These are phyloP conservation scores for Uronychia setigera DNA, from an alignment of 73 alveolate genomes.

Conservation along the genomic window DNA sequence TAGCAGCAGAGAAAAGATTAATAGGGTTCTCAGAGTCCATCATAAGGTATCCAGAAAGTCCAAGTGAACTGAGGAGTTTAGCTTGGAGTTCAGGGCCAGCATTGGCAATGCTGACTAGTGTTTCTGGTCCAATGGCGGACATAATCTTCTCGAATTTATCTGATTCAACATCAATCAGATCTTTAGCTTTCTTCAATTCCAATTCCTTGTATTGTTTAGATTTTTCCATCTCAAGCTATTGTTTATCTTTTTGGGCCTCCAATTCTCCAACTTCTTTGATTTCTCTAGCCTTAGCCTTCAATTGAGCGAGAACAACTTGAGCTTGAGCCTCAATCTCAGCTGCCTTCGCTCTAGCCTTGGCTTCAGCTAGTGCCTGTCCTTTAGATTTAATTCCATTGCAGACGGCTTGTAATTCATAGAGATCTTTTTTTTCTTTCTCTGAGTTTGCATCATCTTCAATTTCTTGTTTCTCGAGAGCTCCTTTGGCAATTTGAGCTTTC, in stretches of 20 bases:
- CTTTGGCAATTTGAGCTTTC: constrained; percentile 70
- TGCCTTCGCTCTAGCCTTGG: constrained; percentile 63
- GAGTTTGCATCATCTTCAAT: constrained; percentile 12
- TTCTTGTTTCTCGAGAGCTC: constrained; percentile 21
- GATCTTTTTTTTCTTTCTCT: constrained; percentile 27
- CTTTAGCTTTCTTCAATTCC: constrained; percentile 52
- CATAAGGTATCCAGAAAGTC: constrained; percentile 8
- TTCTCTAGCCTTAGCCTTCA: constrained; percentile 49
- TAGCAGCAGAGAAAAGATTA: too few relatives aligned
- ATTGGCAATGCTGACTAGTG: constrained; percentile 65
- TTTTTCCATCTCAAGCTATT: constrained; percentile 24
- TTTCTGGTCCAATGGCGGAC: constrained; percentile 57
- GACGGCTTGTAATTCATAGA: constrained; percentile 18
- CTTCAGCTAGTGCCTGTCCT: constrained; percentile 69
- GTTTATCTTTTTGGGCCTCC: constrained; percentile 15
- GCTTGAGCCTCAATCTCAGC: constrained; percentile 49
- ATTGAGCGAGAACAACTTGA: constrained; percentile 42
- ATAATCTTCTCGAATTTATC: constrained; percentile 51
- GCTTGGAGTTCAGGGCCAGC: constrained; percentile 41
- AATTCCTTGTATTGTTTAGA: constrained; percentile 45
- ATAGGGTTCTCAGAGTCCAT: constrained; percentile 14
- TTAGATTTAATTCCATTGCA: constrained; percentile 7
- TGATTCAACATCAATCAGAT: constrained; percentile 50
- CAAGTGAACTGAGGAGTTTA: not conserved
- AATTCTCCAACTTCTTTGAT: constrained; percentile 40